Evolutionary conservation across 768 basidiomycete genomes (phyloP).

Genomic region (Rhizopogon vesiculosus): DNA sequence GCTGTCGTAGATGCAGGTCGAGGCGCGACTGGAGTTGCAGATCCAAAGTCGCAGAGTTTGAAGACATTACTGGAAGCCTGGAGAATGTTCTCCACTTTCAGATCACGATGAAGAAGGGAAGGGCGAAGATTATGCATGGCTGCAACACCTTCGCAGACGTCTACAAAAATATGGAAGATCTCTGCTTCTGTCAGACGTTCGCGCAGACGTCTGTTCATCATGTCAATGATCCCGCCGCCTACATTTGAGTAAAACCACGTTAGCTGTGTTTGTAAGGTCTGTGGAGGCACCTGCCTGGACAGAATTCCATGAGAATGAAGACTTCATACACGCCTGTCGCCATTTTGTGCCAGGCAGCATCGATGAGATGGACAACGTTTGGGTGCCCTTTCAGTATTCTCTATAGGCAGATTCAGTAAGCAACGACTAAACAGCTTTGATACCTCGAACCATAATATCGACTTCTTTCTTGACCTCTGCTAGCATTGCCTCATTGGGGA

Average conservation of each 20-base stretch:
- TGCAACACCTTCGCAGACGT: slow-evolving; percentile 95
- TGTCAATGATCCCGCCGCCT: slow-evolving; percentile 99
- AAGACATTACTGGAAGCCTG: slow-evolving; percentile 79
- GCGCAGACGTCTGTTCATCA: slow-evolving; percentile 96
- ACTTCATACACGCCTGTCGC: slow-evolving; percentile 88
- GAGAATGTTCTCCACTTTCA: slow-evolving; percentile 98
- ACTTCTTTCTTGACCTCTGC: slow-evolving; percentile 96
- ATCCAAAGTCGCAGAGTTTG: slow-evolving; percentile 98
- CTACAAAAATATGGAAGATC: slow-evolving; percentile 96
- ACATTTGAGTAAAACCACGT: slow-evolving; percentile 6
- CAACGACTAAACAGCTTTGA: slow-evolving; percentile 8
- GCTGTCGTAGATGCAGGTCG: slow-evolving; percentile 72
- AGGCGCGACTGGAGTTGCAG: slow-evolving; percentile 68
- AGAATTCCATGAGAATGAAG: slow-evolving; percentile 99
- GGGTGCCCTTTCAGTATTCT: slow-evolving; percentile 89
- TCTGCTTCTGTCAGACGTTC: slow-evolving; percentile 94
- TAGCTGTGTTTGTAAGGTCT: not conserved
- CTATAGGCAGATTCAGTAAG: slow-evolving; percentile 41
- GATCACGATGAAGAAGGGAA: slow-evolving; percentile 90
- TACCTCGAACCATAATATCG: slow-evolving; percentile 85
- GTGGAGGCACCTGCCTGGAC: slow-evolving; percentile 53
- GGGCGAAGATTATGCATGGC: slow-evolving; percentile 94
- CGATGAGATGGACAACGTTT: slow-evolving; percentile 94
- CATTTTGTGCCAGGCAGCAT: slow-evolving; percentile 86
- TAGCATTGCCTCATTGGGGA: slow-evolving; percentile 84